These are phyloP conservation scores for Chenopodium quinoa DNA, from an alignment of 148 eudicot genomes.

Conservation along the genomic window DNA sequence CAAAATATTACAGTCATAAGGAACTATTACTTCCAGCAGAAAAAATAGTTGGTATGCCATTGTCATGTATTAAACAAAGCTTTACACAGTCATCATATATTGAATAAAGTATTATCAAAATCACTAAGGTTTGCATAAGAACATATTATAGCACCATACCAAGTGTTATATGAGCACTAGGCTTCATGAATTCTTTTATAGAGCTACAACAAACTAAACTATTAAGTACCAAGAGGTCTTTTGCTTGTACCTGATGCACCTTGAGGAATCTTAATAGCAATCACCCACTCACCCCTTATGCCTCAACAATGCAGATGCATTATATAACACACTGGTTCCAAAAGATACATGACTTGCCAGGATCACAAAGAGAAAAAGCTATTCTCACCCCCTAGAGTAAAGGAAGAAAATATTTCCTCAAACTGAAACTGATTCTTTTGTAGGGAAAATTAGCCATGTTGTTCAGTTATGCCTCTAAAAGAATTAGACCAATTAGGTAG, in stretches of 20 bases:
- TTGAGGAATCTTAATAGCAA: not conserved
- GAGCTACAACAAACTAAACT: not conserved
- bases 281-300: not conserved
- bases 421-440: not conserved
- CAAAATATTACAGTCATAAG: not conserved
- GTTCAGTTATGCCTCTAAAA: not conserved
- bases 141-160: not conserved
- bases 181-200: not conserved
- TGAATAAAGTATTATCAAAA: not conserved
- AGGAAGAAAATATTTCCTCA: not conserved
- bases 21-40: no score
- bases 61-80: not conserved
- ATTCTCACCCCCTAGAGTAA: not conserved
- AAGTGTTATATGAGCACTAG: not conserved
- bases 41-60: not conserved
- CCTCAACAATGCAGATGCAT: not conserved
- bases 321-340: not conserved
- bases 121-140: not conserved
- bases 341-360: not conserved
- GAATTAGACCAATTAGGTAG: not conserved
- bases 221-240: not conserved
- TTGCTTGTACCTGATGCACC: not conserved
- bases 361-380: not conserved
- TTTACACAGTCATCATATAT: not conserved
- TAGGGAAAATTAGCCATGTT: not conserved